Conservation (phyloP, 164 flowering plant species). For the Nymphaea colorata region DNA sequence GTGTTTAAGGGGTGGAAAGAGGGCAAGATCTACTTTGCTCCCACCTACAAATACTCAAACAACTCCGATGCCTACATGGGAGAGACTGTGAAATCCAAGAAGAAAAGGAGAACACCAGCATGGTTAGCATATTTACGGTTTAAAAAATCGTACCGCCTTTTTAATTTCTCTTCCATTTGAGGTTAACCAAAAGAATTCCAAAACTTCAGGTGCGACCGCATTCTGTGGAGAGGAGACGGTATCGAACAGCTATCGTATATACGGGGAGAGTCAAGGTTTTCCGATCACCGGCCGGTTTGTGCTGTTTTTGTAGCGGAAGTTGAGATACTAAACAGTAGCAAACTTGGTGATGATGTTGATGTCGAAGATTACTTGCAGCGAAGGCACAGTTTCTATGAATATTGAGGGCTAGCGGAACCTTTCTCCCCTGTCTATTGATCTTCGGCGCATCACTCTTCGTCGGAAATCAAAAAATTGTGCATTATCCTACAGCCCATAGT, state of each 20-base stretch:
- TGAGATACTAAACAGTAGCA: slow-evolving; percentile 7
- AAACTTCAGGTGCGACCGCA: slow-evolving; percentile 82
- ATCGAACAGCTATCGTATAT: slow-evolving; percentile 65
- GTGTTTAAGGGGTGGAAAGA: slow-evolving; percentile 71
- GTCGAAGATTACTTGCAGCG: slow-evolving; percentile 13
- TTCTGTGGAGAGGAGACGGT: slow-evolving; percentile 76
- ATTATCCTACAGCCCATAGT: neutral
- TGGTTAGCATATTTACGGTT: slow-evolving; percentile 27
- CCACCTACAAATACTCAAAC: slow-evolving; percentile 80
- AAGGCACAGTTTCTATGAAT: slow-evolving; percentile 22
- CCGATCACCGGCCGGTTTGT: slow-evolving; percentile 94
- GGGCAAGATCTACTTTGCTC: slow-evolving; percentile 72
- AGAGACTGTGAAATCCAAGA: slow-evolving; percentile 78
- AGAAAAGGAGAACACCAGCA: slow-evolving; percentile 85
- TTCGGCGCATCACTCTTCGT: neutral
- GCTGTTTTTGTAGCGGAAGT: slow-evolving; percentile 36
- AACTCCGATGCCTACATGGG: slow-evolving; percentile 90
- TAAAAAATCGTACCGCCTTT: too few relatives aligned
- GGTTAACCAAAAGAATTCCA: neutral
- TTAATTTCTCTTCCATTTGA: neutral
- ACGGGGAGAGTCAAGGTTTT: slow-evolving; percentile 91
- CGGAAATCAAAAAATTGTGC: neutral
- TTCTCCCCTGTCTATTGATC: neutral
- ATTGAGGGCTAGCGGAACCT: slow-evolving; percentile 3
- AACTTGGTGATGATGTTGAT: slow-evolving; percentile 5